phyloP scores from a whole-genome alignment of 2,329 filamentous ascomycete species.

The Colletotrichum acutatum region DNA sequence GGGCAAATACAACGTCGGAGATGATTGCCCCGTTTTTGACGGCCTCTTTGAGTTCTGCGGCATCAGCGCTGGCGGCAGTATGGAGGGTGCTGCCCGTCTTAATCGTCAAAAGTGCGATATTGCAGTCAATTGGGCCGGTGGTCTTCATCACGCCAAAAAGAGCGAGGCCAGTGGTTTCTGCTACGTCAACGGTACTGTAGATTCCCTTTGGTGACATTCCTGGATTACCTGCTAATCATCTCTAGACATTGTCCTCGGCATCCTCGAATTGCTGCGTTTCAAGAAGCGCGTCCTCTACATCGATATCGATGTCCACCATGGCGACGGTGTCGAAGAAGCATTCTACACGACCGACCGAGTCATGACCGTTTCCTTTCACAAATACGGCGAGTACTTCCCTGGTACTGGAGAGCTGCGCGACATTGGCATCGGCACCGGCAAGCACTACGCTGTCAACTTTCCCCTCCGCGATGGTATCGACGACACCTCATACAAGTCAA shows the following conservation, averaged over 20 bases:
- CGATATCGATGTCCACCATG: constrained; percentile 94
- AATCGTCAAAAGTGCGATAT: constrained; percentile 95
- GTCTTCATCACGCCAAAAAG: constrained; percentile 97
- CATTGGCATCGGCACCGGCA: constrained; percentile 87
- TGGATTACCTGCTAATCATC: background rate
- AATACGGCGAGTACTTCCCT: constrained; percentile 96
- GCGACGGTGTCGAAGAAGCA: constrained; percentile 91
- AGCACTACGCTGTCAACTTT: constrained; percentile 91
- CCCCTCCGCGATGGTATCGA: constrained; percentile 93
- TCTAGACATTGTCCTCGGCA: constrained; percentile 92
- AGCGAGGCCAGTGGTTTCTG: constrained; percentile 96
- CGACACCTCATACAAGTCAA: constrained; percentile 86
- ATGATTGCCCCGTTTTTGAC: constrained; percentile 97
- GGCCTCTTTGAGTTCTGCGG: constrained; percentile 97
- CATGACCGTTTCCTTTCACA: constrained; percentile 94
- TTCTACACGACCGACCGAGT: constrained; percentile 94
- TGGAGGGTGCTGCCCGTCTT: constrained; percentile 91
- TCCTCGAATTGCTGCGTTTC: constrained; percentile 89
- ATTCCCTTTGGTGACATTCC: too few species aligned
- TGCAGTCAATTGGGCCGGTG: constrained; percentile 97
- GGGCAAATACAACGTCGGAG: constrained; percentile 92
- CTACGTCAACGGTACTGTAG: constrained; percentile 85
- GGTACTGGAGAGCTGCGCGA: constrained; percentile 89
- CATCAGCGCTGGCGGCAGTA: constrained; percentile 91
- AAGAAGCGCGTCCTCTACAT: constrained; percentile 98